Base-by-base conservation (phyloP, 495 filamentous ascomycete genomes). In the Lindgomyces ingoldianus region DNA sequence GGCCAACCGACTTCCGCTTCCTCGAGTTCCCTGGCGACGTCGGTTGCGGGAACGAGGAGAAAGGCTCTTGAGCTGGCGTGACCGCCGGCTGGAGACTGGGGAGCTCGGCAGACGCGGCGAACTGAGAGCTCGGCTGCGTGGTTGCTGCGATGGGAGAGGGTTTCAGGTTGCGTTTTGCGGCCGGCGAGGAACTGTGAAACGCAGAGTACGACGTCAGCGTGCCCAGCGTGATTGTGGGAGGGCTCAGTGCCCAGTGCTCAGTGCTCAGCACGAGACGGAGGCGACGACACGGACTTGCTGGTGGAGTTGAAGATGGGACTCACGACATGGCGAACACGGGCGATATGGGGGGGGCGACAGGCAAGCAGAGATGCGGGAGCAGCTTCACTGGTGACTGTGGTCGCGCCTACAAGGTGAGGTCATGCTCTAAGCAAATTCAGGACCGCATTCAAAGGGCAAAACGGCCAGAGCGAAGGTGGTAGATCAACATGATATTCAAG, bases 401-500 rank as follows among this genome's bases (percentile, higher is more conserved):
- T 8, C 44, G 54, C 49, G 47, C 48, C 49, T 62, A 54, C 33
- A 4, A 18, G 22, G 60, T 39, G 49, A 49, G 57, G 57, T 60
- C 64, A 64, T 62, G 50, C 57, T 70, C 58, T 21, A 55, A 51
- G 39, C 48, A 54, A 50, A 39, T 56, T 62, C 65, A 63, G 65
- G 51, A 59, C 65, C 54, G 22, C 29, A 57, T 21, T 57, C 68
- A 60, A 67, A 46, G 54, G 55, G 54, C 19, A 47, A 44, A 54
- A 39, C 49, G 16, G 46, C 59, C 68, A 67, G 29, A 29, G 44
- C 54, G 60, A 53, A 59, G 63, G 68, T 57, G 60, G 68, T 68
- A 60, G 60, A 71, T 67, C 60, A 62, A 68, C 39, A 71, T 71
- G 68, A 68, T 71, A 71, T 68, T 65, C 60, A 68, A 64, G 64